Evolutionary conservation across 2,329 filamentous ascomycete species (phyloP), one percentile per base, ranked within the genome.

Genomic region (Nakataea oryzae): DNA sequence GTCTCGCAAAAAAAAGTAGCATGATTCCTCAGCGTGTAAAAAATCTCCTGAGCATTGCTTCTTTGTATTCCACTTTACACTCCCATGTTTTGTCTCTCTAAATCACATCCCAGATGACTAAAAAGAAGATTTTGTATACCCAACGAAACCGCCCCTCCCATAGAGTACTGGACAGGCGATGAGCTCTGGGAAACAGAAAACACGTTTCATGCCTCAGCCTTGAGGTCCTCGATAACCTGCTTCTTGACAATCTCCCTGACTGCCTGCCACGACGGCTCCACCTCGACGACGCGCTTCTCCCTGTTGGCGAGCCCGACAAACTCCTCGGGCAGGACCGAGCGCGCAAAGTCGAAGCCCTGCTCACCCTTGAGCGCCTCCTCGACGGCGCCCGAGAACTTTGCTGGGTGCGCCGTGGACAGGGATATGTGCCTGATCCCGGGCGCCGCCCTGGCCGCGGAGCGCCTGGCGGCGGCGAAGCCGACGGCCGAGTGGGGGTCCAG

Each of bases 401-500:
- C 95, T 0, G 95, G 93, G 74, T 99, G 95, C 2, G 95, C 95
- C 2, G 95, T 99, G 1, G 93, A 90, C 3, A 99, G 84, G 1
- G 91, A 87, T 69, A 99, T 89, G 73, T 96, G 89, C n/a, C 75
- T 79, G 61, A 87, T 76, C 21, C 78, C 77, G 2, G 79, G 72
- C 30, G 75, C 75, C 0, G 78, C 74, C 14, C 85, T 79, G 56
- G 78, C 72, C 41, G 90, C 80, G 3, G 90, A 92, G 63, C 92
- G 83, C 62, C 86, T 72, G 0, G 93, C 83, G 0, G 91, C 93
- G 24, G 88, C 82, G 54, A 97, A 82, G 62, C 93, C 95, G 57
- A 99, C 89, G 1, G 95, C 91, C 0, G 91, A 87, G 77, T 99
- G 95, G 1, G 95, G 95, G 72, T 99, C 95, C 0, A 97, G 85